Base-by-base conservation (phyloP, 352 stramenopile genomes). In the Phytophthora uliginosa region DNA sequence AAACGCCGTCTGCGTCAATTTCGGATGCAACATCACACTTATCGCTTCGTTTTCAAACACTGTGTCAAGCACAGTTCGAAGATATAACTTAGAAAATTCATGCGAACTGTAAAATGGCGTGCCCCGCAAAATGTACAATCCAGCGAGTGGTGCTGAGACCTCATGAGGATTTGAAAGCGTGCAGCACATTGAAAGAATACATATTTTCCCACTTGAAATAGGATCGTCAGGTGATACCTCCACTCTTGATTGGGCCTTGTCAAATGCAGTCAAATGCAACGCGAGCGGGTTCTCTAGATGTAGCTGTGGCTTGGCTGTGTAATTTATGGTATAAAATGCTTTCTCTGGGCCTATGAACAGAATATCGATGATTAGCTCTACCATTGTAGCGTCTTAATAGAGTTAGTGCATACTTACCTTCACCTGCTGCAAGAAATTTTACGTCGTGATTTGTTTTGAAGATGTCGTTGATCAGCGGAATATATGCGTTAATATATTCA, bases 361-460 rank as follows among this genome's bases (percentile, higher is more conserved):
- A 65, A 28, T 28, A 28, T 4, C 26, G 2, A 28, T 28, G 26
- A 28, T 28, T 28, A 28, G 26, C 26, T 28, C 26, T 28, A 28
- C 26, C 26, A 28, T 28, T 28, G 26, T 28, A 28, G 26, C 6
- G 26, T 28, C 26, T 28, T 28, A 28, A 28, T 28, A 28, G 26
- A 28, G 26, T 28, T 28, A 28, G 26, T 28, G 26, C 26, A 28
- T 28, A 45, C 24, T n/a, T 57, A 67, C 60, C 60, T 59, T 67
- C 60, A 7, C 47, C 48, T 31, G 60, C 50, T 6, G 26, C 24
- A 5, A 67, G 26, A 45, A 67, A 59, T 7, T 55, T 64, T 9
- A 64, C 33, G n/a, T 64, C 40, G 28, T 64, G 57, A 12, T 64
- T 64, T 17, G 40, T 33, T 40, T 67, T 67, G 50, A 67, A 66